These are phyloP conservation scores for Ustilago hordei DNA, from an alignment of 1,284 basidiomycete species.

Conservation along the genomic window DNA sequence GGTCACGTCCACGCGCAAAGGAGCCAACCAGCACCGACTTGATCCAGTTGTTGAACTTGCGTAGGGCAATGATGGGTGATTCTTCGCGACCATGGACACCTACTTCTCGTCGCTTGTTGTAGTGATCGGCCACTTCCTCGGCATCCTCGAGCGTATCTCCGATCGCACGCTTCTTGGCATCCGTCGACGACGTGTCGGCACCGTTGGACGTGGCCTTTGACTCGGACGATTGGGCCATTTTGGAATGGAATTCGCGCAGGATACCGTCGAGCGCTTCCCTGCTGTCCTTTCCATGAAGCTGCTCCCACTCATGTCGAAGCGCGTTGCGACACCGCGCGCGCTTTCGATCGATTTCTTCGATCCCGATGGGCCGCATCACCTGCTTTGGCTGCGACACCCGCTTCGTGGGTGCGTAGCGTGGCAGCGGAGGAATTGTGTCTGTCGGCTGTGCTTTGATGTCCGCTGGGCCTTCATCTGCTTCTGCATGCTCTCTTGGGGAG, in stretches of 20 bases:
- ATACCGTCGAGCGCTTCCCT: slow-evolving; percentile 47
- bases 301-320: slow-evolving; percentile 55
- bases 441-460: not conserved
- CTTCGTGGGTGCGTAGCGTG: slow-evolving; percentile 45
- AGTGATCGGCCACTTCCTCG: slow-evolving; percentile 52
- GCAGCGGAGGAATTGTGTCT: slow-evolving; percentile 18
- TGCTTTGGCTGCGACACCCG: slow-evolving; percentile 49
- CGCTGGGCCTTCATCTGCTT: not conserved
- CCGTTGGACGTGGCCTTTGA: not conserved
- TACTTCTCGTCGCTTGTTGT: slow-evolving; percentile 92
- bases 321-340: slow-evolving; percentile 52
- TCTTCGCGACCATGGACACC: slow-evolving; percentile 83
- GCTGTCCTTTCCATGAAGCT: slow-evolving; percentile 32
- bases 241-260: slow-evolving; percentile 36
- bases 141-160: slow-evolving; percentile 44
- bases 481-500: not conserved
- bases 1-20: slow-evolving; percentile 41
- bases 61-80: slow-evolving; percentile 96
- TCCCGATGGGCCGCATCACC: slow-evolving; percentile 48
- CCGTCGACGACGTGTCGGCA: not conserved
- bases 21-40: slow-evolving; percentile 58
- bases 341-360: slow-evolving; percentile 53
- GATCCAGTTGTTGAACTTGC: slow-evolving; percentile 95
- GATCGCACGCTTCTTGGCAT: slow-evolving; percentile 26
- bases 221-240: slow-evolving; percentile 5